phyloP scores from a whole-genome alignment of 176 grass and related monocot genomes.

The Phoenix roebelenii region DNA sequence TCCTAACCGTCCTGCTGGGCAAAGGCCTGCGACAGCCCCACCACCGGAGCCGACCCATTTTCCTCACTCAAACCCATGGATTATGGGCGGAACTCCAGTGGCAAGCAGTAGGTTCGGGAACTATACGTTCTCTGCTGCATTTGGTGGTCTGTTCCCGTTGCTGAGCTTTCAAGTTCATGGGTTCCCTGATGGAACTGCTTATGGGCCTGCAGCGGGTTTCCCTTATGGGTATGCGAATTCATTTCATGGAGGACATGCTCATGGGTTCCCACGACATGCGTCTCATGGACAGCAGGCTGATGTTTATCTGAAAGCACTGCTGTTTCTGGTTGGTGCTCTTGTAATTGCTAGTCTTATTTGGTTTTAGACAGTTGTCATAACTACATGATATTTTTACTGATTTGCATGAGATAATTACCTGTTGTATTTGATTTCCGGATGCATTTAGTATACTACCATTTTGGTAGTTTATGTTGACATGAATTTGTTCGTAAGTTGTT shows the following conservation, averaged over 20 bases:
- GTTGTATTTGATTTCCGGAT: too few species aligned
- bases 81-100: neutral
- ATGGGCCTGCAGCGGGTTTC: neutral
- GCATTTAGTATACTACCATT: too few species aligned
- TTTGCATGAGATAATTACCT: too few species aligned
- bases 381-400: too few species aligned
- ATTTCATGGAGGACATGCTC: neutral
- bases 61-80: neutral
- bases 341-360: too few species aligned
- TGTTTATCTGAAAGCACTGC: too few species aligned
- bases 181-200: neutral
- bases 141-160: neutral
- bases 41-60: neutral
- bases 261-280: conserved; percentile 1
- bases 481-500: too few species aligned
- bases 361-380: too few species aligned
- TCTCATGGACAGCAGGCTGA: conserved; percentile 3
- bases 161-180: neutral
- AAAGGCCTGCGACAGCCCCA: neutral
- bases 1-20: neutral
- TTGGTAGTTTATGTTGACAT: too few species aligned
- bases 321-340: too few species aligned
- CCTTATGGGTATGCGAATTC: neutral
- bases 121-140: neutral
- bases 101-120: neutral